Conservation (phyloP, 192 early-diverging fungal genomes). For the Linnemannia zychae region DNA sequence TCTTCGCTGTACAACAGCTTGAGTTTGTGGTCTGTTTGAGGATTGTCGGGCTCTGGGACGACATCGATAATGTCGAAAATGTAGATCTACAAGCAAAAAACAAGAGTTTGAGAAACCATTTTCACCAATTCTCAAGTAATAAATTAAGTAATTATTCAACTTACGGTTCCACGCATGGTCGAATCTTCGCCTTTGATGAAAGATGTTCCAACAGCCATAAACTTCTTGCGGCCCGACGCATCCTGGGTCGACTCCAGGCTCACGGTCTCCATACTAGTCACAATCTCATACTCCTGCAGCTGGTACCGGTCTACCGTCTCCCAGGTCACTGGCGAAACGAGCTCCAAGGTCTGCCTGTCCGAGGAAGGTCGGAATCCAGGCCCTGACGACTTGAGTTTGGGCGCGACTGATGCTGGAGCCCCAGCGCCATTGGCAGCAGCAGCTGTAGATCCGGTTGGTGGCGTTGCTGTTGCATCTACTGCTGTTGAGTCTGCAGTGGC, state of each 20-base stretch:
- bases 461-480: neutral
- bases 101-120: neutral
- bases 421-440: neutral
- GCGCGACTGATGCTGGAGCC: slow-evolving; percentile 14
- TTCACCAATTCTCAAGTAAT: neutral
- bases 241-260: slow-evolving; percentile 90
- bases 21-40: slow-evolving; percentile 93
- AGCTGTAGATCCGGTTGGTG: neutral
- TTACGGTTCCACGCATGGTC: slow-evolving; percentile 85
- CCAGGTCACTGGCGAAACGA: slow-evolving; percentile 96
- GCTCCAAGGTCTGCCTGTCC: slow-evolving; percentile 79
- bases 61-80: slow-evolving; percentile 97
- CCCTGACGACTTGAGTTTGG: slow-evolving; percentile 25
- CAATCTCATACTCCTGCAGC: slow-evolving; percentile 89
- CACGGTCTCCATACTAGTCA: slow-evolving; percentile 81
- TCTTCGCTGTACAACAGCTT: slow-evolving; percentile 88
- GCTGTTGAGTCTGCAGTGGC: neutral
- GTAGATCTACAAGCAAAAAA: slow-evolving; percentile 69
- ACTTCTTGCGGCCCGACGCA: slow-evolving; percentile 84
- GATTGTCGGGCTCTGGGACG: slow-evolving; percentile 94
- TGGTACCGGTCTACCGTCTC: slow-evolving; percentile 87
- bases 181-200: slow-evolving; percentile 93
- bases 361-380: slow-evolving; percentile 71
- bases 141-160: slow-evolving; percentile 18
- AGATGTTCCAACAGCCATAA: slow-evolving; percentile 91